Conservation (phyloP, 1,284 basidiomycete species). For the Sporisorium scitamineum region DNA sequence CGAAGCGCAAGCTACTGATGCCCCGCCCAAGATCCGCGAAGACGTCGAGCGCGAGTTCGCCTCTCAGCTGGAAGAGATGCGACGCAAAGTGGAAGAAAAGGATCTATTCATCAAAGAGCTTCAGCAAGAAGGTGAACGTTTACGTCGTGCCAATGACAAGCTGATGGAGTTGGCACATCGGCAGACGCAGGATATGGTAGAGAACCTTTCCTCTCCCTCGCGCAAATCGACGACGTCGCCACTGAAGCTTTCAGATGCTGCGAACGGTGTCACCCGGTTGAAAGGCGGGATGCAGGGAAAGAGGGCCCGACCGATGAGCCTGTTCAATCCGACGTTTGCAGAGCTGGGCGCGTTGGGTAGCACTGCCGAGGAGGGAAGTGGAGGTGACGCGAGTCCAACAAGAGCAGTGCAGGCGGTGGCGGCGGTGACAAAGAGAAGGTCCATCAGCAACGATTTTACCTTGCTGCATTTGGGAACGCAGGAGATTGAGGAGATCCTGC, state of each 20-base stretch:
- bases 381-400: neutral
- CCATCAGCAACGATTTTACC: slow-evolving; percentile 46
- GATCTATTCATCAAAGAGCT: slow-evolving; percentile 55
- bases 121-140: slow-evolving; percentile 39
- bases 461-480: slow-evolving; percentile 23
- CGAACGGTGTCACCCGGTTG: neutral
- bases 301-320: slow-evolving; percentile 30
- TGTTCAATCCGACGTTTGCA: slow-evolving; percentile 19
- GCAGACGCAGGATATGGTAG: slow-evolving; percentile 55
- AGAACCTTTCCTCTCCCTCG: slow-evolving; percentile 19
- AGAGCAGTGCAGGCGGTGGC: neutral
- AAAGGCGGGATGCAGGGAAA: neutral
- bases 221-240: neutral
- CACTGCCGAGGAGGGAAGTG: neutral
- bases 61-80: slow-evolving; percentile 17
- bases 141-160: slow-evolving; percentile 43
- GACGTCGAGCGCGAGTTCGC: slow-evolving; percentile 61
- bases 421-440: slow-evolving; percentile 7
- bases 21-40: slow-evolving; percentile 59
- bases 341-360: neutral
- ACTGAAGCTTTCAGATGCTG: slow-evolving; percentile 6
- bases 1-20: slow-evolving; percentile 56
- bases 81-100: slow-evolving; percentile 35
- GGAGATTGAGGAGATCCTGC: slow-evolving; percentile 39
- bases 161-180: slow-evolving; percentile 55